Conservation (phyloP, 2,329 filamentous ascomycete genomes). For the Ophiosphaerella herpotricha region DNA sequence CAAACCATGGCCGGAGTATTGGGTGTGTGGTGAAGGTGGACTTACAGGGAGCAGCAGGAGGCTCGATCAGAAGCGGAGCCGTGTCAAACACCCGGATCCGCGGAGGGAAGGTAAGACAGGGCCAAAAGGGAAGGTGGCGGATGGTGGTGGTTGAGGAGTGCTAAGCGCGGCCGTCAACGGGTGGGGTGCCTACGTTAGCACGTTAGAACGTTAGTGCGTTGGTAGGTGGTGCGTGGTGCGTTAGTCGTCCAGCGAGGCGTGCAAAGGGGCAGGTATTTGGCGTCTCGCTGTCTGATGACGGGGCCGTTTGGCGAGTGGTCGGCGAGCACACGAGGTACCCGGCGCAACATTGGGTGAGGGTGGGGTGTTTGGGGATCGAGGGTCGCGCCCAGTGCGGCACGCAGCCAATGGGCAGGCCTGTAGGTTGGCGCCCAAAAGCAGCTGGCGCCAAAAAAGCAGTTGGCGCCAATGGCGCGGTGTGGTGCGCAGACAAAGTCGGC, state of each 20-base stretch:
- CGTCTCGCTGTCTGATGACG: too few species aligned
- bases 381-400: neutral
- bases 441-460: conserved; percentile 11
- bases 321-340: too few species aligned
- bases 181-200: conserved; percentile 4
- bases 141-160: conserved; percentile 8
- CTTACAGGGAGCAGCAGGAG: neutral
- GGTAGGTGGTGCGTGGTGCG: neutral
- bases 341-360: neutral
- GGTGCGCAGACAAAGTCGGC: conserved; percentile 4
- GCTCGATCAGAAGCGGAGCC: conserved; percentile 15
- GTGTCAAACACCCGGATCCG: conserved; percentile 10
- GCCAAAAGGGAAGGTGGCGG: neutral
- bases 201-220: too few species aligned
- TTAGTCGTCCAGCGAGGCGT: too few species aligned
- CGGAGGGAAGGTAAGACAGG: conserved; percentile 4
- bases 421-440: conserved; percentile 9
- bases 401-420: too few species aligned
- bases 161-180: conserved; percentile 18
- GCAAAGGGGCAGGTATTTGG: too few species aligned
- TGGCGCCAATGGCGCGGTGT: conserved; percentile 15
- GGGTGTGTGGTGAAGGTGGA: too few species aligned
- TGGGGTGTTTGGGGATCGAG: neutral
- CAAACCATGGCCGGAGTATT: too few species aligned
- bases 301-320: too few species aligned